phyloP scores from a whole-genome alignment of 805 yeast species.

The Wickerhamomyces xylosicus region DNA sequence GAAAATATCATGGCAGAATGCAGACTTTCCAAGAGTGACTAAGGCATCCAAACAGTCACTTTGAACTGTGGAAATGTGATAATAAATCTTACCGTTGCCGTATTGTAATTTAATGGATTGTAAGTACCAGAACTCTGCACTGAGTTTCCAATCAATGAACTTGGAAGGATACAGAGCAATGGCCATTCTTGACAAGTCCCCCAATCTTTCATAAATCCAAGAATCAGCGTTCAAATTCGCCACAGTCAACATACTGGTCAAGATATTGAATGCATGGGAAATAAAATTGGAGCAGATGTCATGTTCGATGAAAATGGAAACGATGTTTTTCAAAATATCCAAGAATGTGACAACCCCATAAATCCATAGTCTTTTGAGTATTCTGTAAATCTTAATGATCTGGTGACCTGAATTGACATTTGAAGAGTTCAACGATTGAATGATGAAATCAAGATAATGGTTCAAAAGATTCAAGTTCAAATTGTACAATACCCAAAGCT shows the following conservation, averaged over 20 bases:
- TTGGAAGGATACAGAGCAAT: slow-evolving; percentile 74
- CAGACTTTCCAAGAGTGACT: slow-evolving; percentile 70
- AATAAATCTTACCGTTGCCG: slow-evolving; percentile 80
- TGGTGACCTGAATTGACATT: slow-evolving; percentile 55
- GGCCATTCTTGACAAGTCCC: slow-evolving; percentile 82
- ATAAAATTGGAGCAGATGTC: slow-evolving; percentile 71
- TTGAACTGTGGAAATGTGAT: slow-evolving; percentile 83
- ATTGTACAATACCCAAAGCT: slow-evolving; percentile 64
- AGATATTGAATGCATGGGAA: slow-evolving; percentile 52
- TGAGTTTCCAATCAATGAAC: slow-evolving; percentile 76
- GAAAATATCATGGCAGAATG: slow-evolving; percentile 72
- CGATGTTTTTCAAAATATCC: slow-evolving; percentile 67
- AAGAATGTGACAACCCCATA: slow-evolving; percentile 76
- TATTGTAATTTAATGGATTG: slow-evolving; percentile 63
- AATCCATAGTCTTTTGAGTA: slow-evolving; percentile 76
- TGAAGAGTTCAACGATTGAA: slow-evolving; percentile 64
- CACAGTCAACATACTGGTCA: slow-evolving; percentile 23
- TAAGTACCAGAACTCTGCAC: slow-evolving; percentile 78
- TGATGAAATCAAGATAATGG: slow-evolving; percentile 60
- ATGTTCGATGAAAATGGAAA: slow-evolving; percentile 64
- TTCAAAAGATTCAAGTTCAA: slow-evolving; percentile 56
- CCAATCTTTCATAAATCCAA: slow-evolving; percentile 75
- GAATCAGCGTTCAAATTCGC: slow-evolving; percentile 22
- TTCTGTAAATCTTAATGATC: slow-evolving; percentile 66
- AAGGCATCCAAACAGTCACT: slow-evolving; percentile 61